These are phyloP conservation scores for Boletellus sp. DNA, from an alignment of 768 basidiomycete species.

Conservation along the genomic window DNA sequence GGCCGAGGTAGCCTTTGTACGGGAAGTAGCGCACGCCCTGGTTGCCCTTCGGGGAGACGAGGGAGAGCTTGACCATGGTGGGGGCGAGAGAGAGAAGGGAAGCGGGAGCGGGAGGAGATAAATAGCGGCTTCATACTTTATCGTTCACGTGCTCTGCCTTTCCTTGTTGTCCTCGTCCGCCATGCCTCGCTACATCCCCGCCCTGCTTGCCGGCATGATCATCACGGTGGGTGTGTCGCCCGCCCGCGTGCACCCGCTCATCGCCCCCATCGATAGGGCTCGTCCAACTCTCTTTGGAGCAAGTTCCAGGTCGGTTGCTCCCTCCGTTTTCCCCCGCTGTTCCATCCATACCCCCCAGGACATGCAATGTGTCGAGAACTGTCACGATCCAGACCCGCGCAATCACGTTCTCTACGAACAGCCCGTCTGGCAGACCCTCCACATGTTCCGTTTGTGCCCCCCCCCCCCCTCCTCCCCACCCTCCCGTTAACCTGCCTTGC, in stretches of 20 bases:
- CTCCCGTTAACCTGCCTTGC: conserved; percentile 35
- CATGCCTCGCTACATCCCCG: conserved; percentile 59
- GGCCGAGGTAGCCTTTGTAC: conserved; percentile 71
- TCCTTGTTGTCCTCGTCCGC: conserved; percentile 47
- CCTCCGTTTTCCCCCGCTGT: conserved; percentile 1
- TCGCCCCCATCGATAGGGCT: conserved; percentile 54
- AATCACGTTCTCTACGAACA: conserved; percentile 83
- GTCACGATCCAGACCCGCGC: conserved; percentile 56
- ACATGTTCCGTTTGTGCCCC: conserved; percentile 74
- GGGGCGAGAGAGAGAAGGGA: conserved; percentile 17
- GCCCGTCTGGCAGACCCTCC: conserved; percentile 88
- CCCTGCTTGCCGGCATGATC: conserved; percentile 92
- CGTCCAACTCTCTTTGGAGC: conserved; percentile 76
- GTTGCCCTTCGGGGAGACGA: conserved; percentile 70
- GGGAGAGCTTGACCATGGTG: conserved; percentile 60
- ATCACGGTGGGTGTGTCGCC: conserved; percentile 53
- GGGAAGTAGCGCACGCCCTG: conserved; percentile 70
- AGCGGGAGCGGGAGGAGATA: conserved; percentile 27
- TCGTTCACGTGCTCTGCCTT: not conserved
- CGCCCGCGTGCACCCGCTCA: not conserved
- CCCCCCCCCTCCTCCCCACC: conserved; percentile 13
- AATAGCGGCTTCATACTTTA: no score
- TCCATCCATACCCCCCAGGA: conserved; percentile 46
- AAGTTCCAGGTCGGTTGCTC: conserved; percentile 74
- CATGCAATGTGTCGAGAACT: conserved; percentile 98